Base-by-base conservation (phyloP, 345 rosid species). In the Citrus mangshanensis region DNA sequence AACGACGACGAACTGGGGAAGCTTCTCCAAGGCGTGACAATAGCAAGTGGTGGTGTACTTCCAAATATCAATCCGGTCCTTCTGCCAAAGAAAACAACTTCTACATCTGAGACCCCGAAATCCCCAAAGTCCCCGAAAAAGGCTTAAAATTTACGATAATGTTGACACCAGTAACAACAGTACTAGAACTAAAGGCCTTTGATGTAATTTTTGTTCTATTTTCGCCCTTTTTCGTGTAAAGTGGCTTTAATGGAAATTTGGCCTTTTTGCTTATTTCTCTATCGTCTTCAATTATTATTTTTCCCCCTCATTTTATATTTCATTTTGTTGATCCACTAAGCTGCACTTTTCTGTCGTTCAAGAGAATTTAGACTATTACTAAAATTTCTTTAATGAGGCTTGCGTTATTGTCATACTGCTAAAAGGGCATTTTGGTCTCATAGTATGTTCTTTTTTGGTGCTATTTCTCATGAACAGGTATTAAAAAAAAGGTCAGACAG, bases 1-100 rank as follows among this genome's bases (percentile, higher is more conserved):
- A 91, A 91, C 80, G 93, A 91, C 19, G 95, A 89, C n/a, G 92
- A 91, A 40, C 68, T 91, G 56, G 92, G 91, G 28, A 88, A 87
- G 60, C 76, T 91, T 78, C 88, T 91, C 2, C 85, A 82, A 34
- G 92, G 91, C 1, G 95, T 91, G 3, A 91, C 93, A 3, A 90
- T 91, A 10, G 92, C 95, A 0, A 86, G 84, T n/a, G 93, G 94
- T 0, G 97, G 93, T 4, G 96, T 92, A 22, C 84, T 92, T 46
- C 96, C 94, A 0, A 84, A 89, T 74, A 90, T 89, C 49, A 87
- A 93, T 56, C 92, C 92, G 0, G 70, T 91, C 19, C 85, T 93
- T 37, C 83, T 93, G 82, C 94, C 97, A 9, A 90, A 91, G 88
- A 91, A 84, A 76, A 1, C 85, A 2, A 2, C 88, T 7, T 18